Conservation (phyloP, 2,329 filamentous ascomycete genomes). For the Aspergillus sp. region DNA sequence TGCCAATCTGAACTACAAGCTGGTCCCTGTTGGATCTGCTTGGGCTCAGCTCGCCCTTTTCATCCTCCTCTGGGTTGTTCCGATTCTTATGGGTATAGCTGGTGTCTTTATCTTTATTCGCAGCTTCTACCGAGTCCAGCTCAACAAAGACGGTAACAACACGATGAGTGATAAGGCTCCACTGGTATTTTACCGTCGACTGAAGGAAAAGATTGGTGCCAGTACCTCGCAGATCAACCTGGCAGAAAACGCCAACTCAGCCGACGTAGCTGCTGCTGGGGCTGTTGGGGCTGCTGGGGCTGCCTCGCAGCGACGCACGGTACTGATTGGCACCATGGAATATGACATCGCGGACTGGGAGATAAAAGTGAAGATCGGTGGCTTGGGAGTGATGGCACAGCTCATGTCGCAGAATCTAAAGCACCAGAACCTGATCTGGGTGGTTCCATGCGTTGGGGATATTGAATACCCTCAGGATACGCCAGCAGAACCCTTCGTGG, state of each 20-base stretch:
- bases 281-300: slow-evolving; percentile 30
- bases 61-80: slow-evolving; percentile 55
- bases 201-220: slow-evolving; percentile 24
- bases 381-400: slow-evolving; percentile 69
- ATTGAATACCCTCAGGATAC: slow-evolving; percentile 63
- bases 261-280: slow-evolving; percentile 22
- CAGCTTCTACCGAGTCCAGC: slow-evolving; percentile 63
- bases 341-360: slow-evolving; percentile 70
- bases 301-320: slow-evolving; percentile 48
- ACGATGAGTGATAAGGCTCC: slow-evolving; percentile 49
- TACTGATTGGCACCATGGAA: slow-evolving; percentile 70
- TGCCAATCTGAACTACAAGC: slow-evolving; percentile 50
- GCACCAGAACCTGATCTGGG: slow-evolving; percentile 66
- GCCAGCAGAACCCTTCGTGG: slow-evolving; percentile 59
- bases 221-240: too few species aligned
- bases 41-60: slow-evolving; percentile 56
- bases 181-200: slow-evolving; percentile 34
- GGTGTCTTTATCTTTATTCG: slow-evolving; percentile 59
- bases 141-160: slow-evolving; percentile 54
- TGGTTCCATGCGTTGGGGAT: slow-evolving; percentile 61
- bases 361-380: slow-evolving; percentile 71
- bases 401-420: slow-evolving; percentile 66
- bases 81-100: slow-evolving; percentile 50
- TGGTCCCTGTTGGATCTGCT: slow-evolving; percentile 55
- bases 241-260: too few species aligned